Base-by-base conservation (phyloP, 2,329 filamentous ascomycete genomes). In the Sporothrix humicola region DNA sequence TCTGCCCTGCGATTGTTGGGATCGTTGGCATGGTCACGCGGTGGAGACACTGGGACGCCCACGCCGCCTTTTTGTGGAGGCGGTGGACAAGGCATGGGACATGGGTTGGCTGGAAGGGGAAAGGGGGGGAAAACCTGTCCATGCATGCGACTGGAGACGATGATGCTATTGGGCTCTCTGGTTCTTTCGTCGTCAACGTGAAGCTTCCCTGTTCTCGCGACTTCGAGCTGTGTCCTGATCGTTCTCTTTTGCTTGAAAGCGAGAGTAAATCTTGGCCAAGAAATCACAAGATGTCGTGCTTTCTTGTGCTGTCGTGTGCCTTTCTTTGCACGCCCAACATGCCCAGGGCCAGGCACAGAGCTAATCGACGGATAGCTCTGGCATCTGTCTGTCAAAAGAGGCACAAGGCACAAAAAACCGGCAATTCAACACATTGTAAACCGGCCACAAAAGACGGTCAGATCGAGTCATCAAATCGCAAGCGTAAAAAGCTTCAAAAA, bases 31-130 rank as follows among this genome's bases (percentile, higher is more conserved):
- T 71, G 70, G 70, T 72, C 70, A 72, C 70, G 70, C 70, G 70
- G 70, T 72, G 70, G 56, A 54, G 58, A 72, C 56, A 59, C 54
- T 26, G 23, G 65, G 37, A 50, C 52, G 69, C 69, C 69, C 69
- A 54, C 69, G 56, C 69, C 70, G 70, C 48, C 70, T 61, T 59
- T 65, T 61, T 72, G 70, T 63, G 70, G 70, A 72, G 70, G 70
- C 70, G 70, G 58, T 63, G 54, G 69, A 15, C 54, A 15, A 12
- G 52, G 20, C 50, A 48, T 56, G 26, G 58, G 61, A 48, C 61
- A 61, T 71, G 56, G 56, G 70, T 44, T 23, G 23, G 26, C 46
- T 50, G 12, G 63, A 52, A 68, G 23, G 46, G 63, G 44, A 69
- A 69, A 50, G 13, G 63, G 63, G 44, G 48, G 46, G 26, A 72